Evolutionary conservation across 2,329 filamentous ascomycete species (phyloP).

Genomic region (Fusarium brevicatenulatum): DNA sequence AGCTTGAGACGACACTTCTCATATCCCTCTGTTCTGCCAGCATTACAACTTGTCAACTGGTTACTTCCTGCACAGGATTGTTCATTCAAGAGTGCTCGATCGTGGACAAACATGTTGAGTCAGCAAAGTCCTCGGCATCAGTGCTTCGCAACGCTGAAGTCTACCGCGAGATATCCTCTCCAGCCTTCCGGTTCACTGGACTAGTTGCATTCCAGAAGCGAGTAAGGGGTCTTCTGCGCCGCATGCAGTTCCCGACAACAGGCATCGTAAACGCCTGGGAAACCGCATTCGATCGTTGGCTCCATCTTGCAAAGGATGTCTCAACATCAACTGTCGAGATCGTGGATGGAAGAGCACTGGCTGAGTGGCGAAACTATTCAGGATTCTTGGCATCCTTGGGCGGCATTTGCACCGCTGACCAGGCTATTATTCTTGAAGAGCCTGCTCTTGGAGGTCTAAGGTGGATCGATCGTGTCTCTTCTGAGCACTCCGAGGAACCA

Average conservation of each 20-base stretch:
- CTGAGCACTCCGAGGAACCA: slow-evolving; percentile 69
- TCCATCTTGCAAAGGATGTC: slow-evolving; percentile 71
- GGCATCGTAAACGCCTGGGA: slow-evolving; percentile 77
- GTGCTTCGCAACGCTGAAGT: slow-evolving; percentile 69
- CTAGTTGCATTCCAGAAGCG: slow-evolving; percentile 77
- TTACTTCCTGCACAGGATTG: slow-evolving; percentile 69
- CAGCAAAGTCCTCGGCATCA: slow-evolving; percentile 61
- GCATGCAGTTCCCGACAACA: slow-evolving; percentile 70
- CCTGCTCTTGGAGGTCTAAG: slow-evolving; percentile 64
- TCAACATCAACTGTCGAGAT: slow-evolving; percentile 62
- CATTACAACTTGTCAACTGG: slow-evolving; percentile 71
- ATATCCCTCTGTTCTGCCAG: slow-evolving; percentile 73
- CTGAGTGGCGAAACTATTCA: slow-evolving; percentile 76
- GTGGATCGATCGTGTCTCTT: slow-evolving; percentile 72
- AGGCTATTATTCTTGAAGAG: slow-evolving; percentile 67
- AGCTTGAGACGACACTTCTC: slow-evolving; percentile 70
- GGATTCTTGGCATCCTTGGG: slow-evolving; percentile 75
- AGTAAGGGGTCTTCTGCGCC: slow-evolving; percentile 66
- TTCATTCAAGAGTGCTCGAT: slow-evolving; percentile 71
- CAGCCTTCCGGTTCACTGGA: slow-evolving; percentile 73
- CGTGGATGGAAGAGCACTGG: slow-evolving; percentile 65
- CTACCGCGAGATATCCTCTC: slow-evolving; percentile 71
- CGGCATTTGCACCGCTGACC: slow-evolving; percentile 71
- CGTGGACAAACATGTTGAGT: slow-evolving; percentile 61
- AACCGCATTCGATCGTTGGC: slow-evolving; percentile 71